Conservation (phyloP, 2,329 filamentous ascomycete species). For the Claviceps capensis region DNA sequence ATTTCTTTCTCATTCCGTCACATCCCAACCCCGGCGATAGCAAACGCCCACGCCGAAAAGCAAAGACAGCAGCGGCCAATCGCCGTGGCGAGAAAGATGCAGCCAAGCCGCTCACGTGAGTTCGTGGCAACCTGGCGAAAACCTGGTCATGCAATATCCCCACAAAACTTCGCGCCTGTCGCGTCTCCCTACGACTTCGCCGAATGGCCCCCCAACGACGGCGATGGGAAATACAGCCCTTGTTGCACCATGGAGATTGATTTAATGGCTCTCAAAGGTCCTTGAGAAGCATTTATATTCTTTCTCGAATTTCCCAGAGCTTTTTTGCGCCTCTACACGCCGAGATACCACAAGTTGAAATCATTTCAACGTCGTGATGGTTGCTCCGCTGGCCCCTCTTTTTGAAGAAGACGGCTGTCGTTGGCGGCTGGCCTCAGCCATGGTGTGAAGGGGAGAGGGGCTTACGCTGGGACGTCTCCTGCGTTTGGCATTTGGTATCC, state of each 20-base stretch:
- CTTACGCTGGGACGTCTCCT: background rate
- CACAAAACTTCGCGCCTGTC: conserved; percentile 27
- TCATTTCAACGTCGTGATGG: conserved; percentile 6
- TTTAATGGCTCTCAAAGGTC: conserved; percentile 6
- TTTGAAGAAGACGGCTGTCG: conserved; percentile 9
- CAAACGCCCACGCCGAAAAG: background rate
- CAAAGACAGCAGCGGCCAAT: background rate
- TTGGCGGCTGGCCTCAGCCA: conserved; percentile 1
- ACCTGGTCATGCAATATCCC: conserved; percentile 16
- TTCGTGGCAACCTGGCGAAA: conserved; percentile 28
- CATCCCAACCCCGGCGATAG: too few relatives aligned
- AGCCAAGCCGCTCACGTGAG: conserved; percentile 24
- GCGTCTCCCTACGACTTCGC: conserved; percentile 29
- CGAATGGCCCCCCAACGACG: conserved; percentile 22
- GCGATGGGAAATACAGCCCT: conserved; percentile 5
- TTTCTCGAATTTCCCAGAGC: conserved; percentile 12
- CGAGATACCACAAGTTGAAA: conserved; percentile 8
- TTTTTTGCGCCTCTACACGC: conserved; percentile 9
- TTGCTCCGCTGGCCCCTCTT: conserved; percentile 11
- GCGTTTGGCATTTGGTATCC: background rate
- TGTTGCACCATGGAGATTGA: conserved; percentile 16
- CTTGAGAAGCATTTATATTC: background rate
- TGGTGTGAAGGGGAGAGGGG: conserved; percentile 3
- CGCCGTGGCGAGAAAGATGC: background rate
- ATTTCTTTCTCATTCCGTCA: too few relatives aligned